Base-by-base conservation (phyloP, 1,284 basidiomycete genomes). In the Ustilago shanxiensis region DNA sequence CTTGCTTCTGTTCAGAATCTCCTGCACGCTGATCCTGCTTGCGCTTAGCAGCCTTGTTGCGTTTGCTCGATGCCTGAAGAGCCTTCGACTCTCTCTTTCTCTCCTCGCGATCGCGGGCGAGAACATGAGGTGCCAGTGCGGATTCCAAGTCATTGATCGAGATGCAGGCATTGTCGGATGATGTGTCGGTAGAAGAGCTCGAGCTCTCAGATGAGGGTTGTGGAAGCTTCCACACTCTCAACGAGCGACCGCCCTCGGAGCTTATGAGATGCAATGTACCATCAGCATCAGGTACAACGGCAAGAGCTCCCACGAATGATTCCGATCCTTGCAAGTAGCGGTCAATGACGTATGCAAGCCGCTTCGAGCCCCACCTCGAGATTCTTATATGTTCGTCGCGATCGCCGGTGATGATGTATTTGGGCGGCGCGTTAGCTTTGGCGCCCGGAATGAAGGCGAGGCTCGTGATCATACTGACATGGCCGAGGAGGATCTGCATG, bases 381-480 rank as follows among this genome's bases (percentile, higher is more conserved):
- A 85, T 72, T n/a, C 83, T 77, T 29, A 85, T 84, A 64, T 85
- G 83, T 66, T 84, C 83, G 66, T 85, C 83, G n/a, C 83, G 73
- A 54, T 85, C 83, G 20, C 77, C 71, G 0, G 79, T 82, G 49
- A 85, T 62, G 44, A 85, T 74, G 66, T 67, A 76, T 0, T 61
- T 37, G 26, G 61, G 66, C 6, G 80, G 75, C 22, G 71, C 51
- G 13, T 54, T 51, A 4, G 39, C 10, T 13, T 50, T 56, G 7
- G 57, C 47, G 31, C 41, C 56, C 11, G 70, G 68, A n/a, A 80
- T 61, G 56, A 84, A 81, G 49, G 73, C 73, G 13, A 80, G 55
- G 50, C 69, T 75, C 37, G 82, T 81, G 45, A 84, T 52, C 81
- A 84, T 81, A 59, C 81, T 80, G 20, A 82, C 81, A 53, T 84